Percentiles rank a stretch among this genome's conserved stretches.
Evolutionary conservation across 495 filamentous ascomycete genomes (phyloP).

Genomic region (Lasiosphaeria miniovina): DNA sequence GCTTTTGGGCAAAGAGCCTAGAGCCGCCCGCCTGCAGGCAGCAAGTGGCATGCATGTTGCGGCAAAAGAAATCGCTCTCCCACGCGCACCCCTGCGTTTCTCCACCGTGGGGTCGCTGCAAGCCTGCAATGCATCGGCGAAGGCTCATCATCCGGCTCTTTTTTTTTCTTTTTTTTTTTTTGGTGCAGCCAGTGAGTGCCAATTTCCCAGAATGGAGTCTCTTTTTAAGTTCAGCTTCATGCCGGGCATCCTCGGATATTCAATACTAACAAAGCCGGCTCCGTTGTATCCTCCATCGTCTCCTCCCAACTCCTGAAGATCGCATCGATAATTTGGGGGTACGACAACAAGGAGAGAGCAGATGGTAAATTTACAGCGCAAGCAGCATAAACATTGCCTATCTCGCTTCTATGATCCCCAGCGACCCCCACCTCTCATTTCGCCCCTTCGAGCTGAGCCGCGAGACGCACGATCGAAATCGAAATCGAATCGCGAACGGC

Average conservation of each 20-base stretch:
- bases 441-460: not conserved
- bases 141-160: constrained; percentile 18
- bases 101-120: not conserved
- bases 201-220: constrained; percentile 2
- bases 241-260: not conserved
- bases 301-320: not conserved
- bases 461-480: constrained; percentile 1
- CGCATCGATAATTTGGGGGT: not conserved
- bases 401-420: not conserved
- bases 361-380: not conserved
- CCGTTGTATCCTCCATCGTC: not conserved
- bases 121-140: not conserved
- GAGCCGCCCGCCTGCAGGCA: too few species aligned
- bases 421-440: not conserved
- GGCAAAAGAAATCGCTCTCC: too few species aligned
- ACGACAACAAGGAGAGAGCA: not conserved
- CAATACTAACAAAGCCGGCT: not conserved
- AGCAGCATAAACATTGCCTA: too few species aligned
- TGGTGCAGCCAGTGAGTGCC: constrained; percentile 10
- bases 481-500: not conserved
- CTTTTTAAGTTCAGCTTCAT: not conserved
- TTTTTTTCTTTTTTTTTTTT: constrained; percentile 1
- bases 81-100: too few species aligned
- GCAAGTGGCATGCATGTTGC: too few species aligned
- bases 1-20: too few species aligned